phyloP scores from a whole-genome alignment of 2,329 filamentous ascomycete species.

The Fusarium haematococcum region DNA sequence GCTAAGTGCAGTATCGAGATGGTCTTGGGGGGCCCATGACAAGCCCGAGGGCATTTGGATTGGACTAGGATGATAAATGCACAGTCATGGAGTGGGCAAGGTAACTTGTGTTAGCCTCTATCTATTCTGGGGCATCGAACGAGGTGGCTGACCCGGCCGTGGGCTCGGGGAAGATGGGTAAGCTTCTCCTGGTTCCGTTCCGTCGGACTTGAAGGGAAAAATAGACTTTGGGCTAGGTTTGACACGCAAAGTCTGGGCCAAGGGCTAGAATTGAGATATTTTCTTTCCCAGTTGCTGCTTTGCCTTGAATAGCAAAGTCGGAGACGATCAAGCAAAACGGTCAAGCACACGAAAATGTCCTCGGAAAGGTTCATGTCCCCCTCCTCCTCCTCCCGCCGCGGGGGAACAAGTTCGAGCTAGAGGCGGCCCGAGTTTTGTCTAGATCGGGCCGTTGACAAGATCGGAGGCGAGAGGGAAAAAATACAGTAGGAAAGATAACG shows the following conservation, averaged over 20 bases:
- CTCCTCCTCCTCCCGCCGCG: neutral
- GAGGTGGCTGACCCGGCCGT: slow-evolving; percentile 23
- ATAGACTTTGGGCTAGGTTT: slow-evolving; percentile 28
- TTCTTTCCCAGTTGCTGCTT: neutral
- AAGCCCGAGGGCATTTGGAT: neutral
- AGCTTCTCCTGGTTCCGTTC: slow-evolving; percentile 18
- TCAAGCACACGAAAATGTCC: neutral
- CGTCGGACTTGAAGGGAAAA: slow-evolving; percentile 8
- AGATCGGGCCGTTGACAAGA: slow-evolving; percentile 32
- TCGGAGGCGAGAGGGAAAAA: neutral
- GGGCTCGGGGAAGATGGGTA: slow-evolving; percentile 23
- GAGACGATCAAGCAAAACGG: slow-evolving; percentile 12
- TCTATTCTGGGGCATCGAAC: slow-evolving; percentile 19
- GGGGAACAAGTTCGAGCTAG: slow-evolving; percentile 12
- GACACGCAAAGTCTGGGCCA: slow-evolving; percentile 6
- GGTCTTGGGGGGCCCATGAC: neutral
- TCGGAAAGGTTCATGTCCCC: neutral
- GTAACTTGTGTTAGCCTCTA: neutral
- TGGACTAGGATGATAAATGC: slow-evolving; percentile 18
- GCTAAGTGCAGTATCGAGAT: neutral
- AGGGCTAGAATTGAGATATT: slow-evolving; percentile 29
- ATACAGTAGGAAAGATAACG: neutral
- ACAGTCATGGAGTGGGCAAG: slow-evolving; percentile 10
- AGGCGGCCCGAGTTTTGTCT: slow-evolving; percentile 35
- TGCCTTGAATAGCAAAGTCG: slow-evolving; percentile 2